phyloP scores from a whole-genome alignment of 2,329 filamentous ascomycete species.

The Neofusicoccum umdonicola region DNA sequence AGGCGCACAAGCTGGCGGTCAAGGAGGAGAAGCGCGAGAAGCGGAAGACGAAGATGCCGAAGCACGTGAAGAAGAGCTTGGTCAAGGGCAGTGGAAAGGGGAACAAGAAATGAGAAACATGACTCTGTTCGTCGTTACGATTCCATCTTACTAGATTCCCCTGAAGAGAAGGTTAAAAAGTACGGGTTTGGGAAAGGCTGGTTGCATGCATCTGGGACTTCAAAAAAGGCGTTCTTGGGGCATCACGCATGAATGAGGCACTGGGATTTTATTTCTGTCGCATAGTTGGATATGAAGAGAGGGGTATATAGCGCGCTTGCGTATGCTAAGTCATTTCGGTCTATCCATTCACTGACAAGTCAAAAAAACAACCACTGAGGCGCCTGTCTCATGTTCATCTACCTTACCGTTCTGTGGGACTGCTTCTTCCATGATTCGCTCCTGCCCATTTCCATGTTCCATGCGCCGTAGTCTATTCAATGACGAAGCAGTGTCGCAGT shows the following conservation, averaged over 20 bases:
- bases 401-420: neutral
- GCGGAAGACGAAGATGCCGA: conserved; percentile 92
- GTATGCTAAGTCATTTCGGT: neutral
- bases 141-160: neutral
- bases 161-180: neutral
- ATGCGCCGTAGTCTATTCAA: too few species aligned
- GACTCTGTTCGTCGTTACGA: neutral
- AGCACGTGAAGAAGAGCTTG: conserved; percentile 89
- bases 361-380: neutral
- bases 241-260: neutral
- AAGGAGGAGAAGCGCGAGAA: conserved; percentile 96
- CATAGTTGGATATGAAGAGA: neutral
- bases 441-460: neutral
- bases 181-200: neutral
- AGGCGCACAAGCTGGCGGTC: conserved; percentile 82
- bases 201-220: neutral
- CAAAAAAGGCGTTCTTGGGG: neutral
- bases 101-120: neutral
- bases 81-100: conserved; percentile 46
- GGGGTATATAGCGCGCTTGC: conserved; percentile 3
- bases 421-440: neutral
- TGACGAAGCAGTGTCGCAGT: too few species aligned
- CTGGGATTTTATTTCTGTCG: neutral
- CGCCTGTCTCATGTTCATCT: neutral
- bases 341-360: neutral